These are phyloP conservation scores for Macrolepiota albuminosa DNA, from an alignment of 768 basidiomycete genomes.

Conservation along the genomic window DNA sequence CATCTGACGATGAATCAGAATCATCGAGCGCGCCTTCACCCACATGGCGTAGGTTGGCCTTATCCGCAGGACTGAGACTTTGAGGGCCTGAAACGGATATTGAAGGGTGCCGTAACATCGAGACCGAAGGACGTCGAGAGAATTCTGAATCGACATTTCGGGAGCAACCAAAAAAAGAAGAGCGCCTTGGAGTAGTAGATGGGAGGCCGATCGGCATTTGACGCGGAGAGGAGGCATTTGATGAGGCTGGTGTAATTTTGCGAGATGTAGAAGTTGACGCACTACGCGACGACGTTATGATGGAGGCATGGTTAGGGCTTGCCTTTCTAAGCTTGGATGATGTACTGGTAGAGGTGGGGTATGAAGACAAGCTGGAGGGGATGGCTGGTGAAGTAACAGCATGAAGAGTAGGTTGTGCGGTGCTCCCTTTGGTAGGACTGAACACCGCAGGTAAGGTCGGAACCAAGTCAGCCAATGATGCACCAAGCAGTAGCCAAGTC, in stretches of 20 bases:
- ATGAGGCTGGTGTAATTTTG: slow-evolving; percentile 52
- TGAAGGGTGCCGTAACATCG: slow-evolving; percentile 41
- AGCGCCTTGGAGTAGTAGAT: slow-evolving; percentile 36
- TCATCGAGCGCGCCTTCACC: slow-evolving; percentile 79
- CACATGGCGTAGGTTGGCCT: slow-evolving; percentile 50
- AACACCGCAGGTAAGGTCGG: slow-evolving; percentile 29
- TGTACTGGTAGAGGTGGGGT: slow-evolving; percentile 17
- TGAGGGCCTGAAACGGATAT: slow-evolving; percentile 29
- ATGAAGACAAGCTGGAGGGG: slow-evolving; percentile 23
- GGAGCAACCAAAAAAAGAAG: slow-evolving; percentile 35
- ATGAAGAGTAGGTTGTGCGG: slow-evolving; percentile 16
- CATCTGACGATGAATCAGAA: slow-evolving; percentile 57
- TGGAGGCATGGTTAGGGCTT: slow-evolving; percentile 21
- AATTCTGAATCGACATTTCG: slow-evolving; percentile 28
- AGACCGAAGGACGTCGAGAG: slow-evolving; percentile 29
- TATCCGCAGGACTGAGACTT: slow-evolving; percentile 35
- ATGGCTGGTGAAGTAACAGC: slow-evolving; percentile 40
- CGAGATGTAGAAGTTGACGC: slow-evolving; percentile 38
- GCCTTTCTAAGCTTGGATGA: slow-evolving; percentile 17
- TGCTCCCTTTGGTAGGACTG: slow-evolving; percentile 10
- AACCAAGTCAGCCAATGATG: slow-evolving; percentile 46
- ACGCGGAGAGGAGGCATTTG: slow-evolving; percentile 53
- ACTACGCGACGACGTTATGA: slow-evolving; percentile 19
- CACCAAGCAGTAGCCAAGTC: slow-evolving; percentile 61
- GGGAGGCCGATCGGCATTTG: slow-evolving; percentile 39